These are phyloP conservation scores for Kodamaea hsintzibuensis DNA, from an alignment of 805 yeast genomes.

Conservation along the genomic window DNA sequence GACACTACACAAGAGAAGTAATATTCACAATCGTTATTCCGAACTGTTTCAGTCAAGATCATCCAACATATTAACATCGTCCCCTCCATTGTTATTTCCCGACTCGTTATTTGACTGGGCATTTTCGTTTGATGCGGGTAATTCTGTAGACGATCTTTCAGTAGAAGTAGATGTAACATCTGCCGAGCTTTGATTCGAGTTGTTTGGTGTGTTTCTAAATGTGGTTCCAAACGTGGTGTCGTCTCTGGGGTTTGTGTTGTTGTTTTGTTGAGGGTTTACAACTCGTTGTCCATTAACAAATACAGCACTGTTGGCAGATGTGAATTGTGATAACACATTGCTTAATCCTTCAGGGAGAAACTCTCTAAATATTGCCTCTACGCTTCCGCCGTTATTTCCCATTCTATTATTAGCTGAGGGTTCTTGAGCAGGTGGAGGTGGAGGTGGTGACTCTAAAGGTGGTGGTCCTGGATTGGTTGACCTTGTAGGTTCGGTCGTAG, in stretches of 20 bases:
- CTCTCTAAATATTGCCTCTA: slow-evolving; percentile 11
- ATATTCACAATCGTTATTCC: too few relatives aligned
- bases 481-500: neutral
- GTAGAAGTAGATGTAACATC: neutral
- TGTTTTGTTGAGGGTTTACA: neutral
- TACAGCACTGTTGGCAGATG: slow-evolving; percentile 7
- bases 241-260: neutral
- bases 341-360: slow-evolving; percentile 14
- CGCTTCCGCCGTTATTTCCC: neutral
- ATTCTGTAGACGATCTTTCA: neutral
- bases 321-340: slow-evolving; percentile 13
- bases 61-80: slow-evolving; percentile 4
- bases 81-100: neutral
- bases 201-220: neutral
- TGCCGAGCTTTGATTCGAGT: neutral
- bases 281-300: slow-evolving; percentile 10
- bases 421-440: neutral
- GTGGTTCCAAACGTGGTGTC: neutral
- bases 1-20: neutral
- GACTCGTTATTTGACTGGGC: neutral
- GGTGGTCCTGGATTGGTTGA: neutral
- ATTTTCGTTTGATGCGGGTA: neutral
- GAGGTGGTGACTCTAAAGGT: slow-evolving; percentile 4
- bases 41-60: neutral
- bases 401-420: neutral